Base-by-base conservation (phyloP, 2,329 filamentous ascomycete species). In the Monilinia fructigena region DNA sequence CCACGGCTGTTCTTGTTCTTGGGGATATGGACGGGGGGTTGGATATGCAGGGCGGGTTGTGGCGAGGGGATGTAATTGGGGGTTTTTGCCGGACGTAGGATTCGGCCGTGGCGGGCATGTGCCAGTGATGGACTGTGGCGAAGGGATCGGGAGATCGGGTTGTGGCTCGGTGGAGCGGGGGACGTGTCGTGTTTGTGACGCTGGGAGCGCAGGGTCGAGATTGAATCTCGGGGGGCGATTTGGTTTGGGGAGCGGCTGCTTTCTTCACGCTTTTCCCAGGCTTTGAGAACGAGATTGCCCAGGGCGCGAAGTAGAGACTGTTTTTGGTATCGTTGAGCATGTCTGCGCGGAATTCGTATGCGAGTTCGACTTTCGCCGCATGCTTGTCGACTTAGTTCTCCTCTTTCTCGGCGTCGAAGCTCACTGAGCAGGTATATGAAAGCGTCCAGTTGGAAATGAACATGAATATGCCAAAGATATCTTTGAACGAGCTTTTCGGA, bases 401-500 rank as follows among this genome's bases (percentile, higher is more conserved):
- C 74, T 11, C 72, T 65, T 28, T 71, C 68, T n/a, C 74, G 70
- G 52, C 73, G 60, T 8, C 73, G 68, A n/a, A 79, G 72, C 35
- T 77, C 76, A 48, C 74, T 74, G 23, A 78, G 68, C 5, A 78
- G 55, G 52, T 76, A 76, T 40, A 78, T 77, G 60, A 77, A 76
- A 16, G 75, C 71, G 65, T 76, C 74, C 12, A 77, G 71, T 66
- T 77, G 74, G 63, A 78, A 78, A 64, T 77, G 75, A 3, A 71
- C 69, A 26, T 72, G 71, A 35, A 75, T 72, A 60, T 78, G 75
- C 77, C 77, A 79, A 6, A 73, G 66, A 61, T 73, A 78, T 26
- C 73, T 72, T 55, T 74, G 71, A 5, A 76, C 66, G 4, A 67
- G 66, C 48, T 73, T 69, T 18, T 74, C 72, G 1, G 73, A 72